Percentiles rank a stretch among this genome's conserved stretches.
Conservation (phyloP, 1,284 basidiomycete genomes). For the Irpex sp. region DNA sequence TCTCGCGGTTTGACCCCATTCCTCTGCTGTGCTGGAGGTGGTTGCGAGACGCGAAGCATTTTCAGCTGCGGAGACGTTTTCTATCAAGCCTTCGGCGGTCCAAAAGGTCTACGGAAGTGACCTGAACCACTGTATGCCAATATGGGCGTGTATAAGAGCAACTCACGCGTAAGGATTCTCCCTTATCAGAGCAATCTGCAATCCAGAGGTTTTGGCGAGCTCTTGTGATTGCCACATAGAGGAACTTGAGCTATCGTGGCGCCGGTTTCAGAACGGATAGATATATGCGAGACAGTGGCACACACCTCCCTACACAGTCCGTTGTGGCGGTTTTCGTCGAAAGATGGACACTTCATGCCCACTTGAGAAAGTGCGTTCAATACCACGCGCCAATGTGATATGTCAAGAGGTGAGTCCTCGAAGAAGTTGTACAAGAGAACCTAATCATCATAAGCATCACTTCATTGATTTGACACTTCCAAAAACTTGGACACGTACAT, state of each 20-base stretch:
- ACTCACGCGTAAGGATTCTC: slow-evolving; percentile 55
- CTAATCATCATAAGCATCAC: slow-evolving; percentile 27
- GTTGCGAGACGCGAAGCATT: slow-evolving; percentile 46
- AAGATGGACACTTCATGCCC: slow-evolving; percentile 31
- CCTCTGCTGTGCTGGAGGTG: slow-evolving; percentile 38
- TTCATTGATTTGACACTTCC: not conserved
- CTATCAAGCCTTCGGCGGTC: slow-evolving; percentile 38
- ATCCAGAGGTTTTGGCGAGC: slow-evolving; percentile 69
- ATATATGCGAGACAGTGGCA: not conserved
- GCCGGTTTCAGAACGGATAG: too few relatives aligned
- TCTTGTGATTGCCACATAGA: slow-evolving; percentile 70
- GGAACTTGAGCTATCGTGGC: slow-evolving; percentile 48
- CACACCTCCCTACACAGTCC: slow-evolving; percentile 58
- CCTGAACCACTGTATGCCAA: too few relatives aligned
- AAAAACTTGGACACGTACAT: slow-evolving; percentile 36
- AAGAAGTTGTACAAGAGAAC: slow-evolving; percentile 74
- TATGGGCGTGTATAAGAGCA: too few relatives aligned
- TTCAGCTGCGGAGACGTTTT: slow-evolving; percentile 38
- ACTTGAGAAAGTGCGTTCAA: slow-evolving; percentile 35
- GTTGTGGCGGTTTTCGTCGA: slow-evolving; percentile 51
- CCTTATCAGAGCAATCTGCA: slow-evolving; percentile 53
- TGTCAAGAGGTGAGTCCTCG: slow-evolving; percentile 50
- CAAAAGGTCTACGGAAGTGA: slow-evolving; percentile 40
- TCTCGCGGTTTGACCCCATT: slow-evolving; percentile 53
- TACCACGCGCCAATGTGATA: slow-evolving; percentile 57